Evolutionary conservation across 345 rosid genomes (phyloP).

Genomic region (Salix suchowensis): DNA sequence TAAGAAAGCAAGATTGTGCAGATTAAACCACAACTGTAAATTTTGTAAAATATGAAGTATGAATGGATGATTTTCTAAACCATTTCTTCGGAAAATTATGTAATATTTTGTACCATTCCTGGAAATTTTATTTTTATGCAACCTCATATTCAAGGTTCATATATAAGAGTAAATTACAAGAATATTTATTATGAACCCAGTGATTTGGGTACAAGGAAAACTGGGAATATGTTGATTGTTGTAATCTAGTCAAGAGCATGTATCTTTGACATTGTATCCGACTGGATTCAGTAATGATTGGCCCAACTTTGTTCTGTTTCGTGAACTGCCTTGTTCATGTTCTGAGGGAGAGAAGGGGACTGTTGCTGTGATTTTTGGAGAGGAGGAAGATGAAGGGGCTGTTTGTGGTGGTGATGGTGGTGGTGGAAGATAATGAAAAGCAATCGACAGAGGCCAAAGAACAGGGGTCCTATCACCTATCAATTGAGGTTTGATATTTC

Average conservation of each 20-base stretch:
- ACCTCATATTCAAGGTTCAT: not conserved
- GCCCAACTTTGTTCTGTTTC: not conserved
- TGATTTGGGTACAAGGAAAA: not conserved
- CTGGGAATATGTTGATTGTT: not conserved
- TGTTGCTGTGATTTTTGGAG: no score
- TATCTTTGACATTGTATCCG: not conserved
- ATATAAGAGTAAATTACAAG: not conserved
- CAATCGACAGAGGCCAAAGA: no score
- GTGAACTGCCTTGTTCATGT: not conserved
- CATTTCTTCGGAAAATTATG: no score
- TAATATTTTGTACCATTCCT: not conserved
- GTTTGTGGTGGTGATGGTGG: no score
- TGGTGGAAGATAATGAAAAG: no score
- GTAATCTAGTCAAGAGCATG: not conserved
- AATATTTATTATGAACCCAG: not conserved
- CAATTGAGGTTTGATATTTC: no score
- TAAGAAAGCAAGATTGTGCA: not conserved
- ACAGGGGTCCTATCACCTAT: no score
- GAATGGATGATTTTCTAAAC: not conserved
- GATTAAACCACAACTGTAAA: not conserved
- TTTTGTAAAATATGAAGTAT: not conserved
- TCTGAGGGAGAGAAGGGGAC: not conserved
- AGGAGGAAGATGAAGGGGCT: no score
- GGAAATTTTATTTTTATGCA: not conserved
- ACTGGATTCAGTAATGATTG: not conserved